Evolutionary conservation across 1,139 yeast genomes (phyloP), one percentile per base, ranked within the genome.

Genomic region (Nakaseomyces nivariensis): DNA sequence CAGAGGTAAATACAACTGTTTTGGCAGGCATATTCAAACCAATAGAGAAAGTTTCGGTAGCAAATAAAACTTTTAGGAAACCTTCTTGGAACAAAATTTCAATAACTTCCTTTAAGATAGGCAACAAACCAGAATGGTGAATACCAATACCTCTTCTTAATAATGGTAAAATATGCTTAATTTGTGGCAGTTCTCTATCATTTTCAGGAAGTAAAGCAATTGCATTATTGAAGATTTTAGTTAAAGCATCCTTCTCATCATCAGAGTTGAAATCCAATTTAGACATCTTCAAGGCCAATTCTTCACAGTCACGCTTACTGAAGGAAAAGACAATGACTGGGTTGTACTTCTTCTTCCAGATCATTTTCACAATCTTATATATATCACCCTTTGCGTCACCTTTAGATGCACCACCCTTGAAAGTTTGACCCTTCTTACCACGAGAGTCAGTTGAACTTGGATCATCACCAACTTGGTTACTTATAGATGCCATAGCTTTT

Each of bases 11-110:
- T 8, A 94, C 98, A 45, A 92, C 99, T 0, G 99, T 92, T 64
- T 94, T 89, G 4, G 99, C 96, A 58, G 99, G 99, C 89, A 92
- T 83, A 70, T 92, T 92, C 55, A 92, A 78, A 49, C 99, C 99
- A 76, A 92, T 94, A 17, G 98, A 94, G 66, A 92, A 94, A 0
- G 99, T 92, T 69, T 92, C 99, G 0, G 99, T 92, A 1, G 98
- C 98, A 70, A 94, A 92, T 51, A 92, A 72, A 3, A 92, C 97
- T 67, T 94, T 94, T 52, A 94, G 74, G 48, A 90, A 79, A 13
- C 98, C 98, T 72, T 92, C 97, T 68, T 92, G 98, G 73, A 94
- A 94, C 52, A 94, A 71, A 69, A 94, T 87, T 72, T 94, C 99
- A 62, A 94, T 92, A 52, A 94, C 92, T 70, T 94, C 99, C 65